Conservation (phyloP, 345 rosid species). For the Acer yangbiense region DNA sequence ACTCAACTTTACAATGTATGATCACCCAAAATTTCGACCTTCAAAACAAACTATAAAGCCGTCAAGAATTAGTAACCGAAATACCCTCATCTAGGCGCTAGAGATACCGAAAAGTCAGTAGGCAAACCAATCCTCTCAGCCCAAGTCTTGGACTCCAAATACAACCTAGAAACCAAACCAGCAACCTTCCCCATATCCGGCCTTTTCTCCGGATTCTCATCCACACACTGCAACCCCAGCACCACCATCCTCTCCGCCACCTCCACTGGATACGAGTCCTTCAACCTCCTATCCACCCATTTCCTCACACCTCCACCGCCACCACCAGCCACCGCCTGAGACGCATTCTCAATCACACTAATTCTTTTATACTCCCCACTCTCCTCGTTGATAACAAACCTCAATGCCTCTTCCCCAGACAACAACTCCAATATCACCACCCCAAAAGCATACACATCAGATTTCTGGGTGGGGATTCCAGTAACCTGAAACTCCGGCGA, state of each 20-base stretch:
- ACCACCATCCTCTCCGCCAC: constrained; percentile 53
- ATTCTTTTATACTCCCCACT: constrained; percentile 34
- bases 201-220: constrained; percentile 43
- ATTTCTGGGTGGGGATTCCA: constrained; percentile 39
- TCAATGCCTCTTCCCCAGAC: constrained; percentile 52
- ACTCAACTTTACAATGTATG: not conserved
- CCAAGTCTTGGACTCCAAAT: constrained; percentile 53
- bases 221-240: constrained; percentile 58
- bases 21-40: not conserved
- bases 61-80: not conserved
- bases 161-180: constrained; percentile 43
- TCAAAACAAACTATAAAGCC: not conserved
- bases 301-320: constrained; percentile 42
- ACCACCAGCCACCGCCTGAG: constrained; percentile 33
- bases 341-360: constrained; percentile 48
- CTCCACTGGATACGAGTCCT: constrained; percentile 66
- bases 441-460: constrained; percentile 59
- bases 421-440: constrained; percentile 54
- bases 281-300: constrained; percentile 62
- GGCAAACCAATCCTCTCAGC: constrained; percentile 39
- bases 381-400: constrained; percentile 34
- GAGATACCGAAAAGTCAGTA: constrained; percentile 50
- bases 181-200: constrained; percentile 58
- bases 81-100: constrained; percentile 51
- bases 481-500: constrained; percentile 47